phyloP scores from a whole-genome alignment of 176 grass and related monocot genomes.

The Carex pumila region DNA sequence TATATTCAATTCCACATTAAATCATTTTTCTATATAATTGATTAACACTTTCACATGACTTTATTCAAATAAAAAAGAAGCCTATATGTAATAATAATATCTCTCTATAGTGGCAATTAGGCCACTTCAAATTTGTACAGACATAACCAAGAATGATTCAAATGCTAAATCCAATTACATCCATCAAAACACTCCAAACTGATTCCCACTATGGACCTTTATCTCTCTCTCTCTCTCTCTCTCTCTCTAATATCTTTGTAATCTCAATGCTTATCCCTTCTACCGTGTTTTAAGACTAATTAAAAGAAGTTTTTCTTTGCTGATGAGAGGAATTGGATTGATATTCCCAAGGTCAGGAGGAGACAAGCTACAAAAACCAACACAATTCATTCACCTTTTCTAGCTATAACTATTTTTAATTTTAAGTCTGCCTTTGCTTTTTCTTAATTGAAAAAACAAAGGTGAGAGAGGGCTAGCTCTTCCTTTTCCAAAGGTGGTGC shows the following conservation, averaged over 20 bases:
- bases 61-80: not conserved
- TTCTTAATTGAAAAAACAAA: not conserved
- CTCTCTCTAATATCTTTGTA: slow-evolving; percentile 29
- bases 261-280: slow-evolving; percentile 47
- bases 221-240: slow-evolving; percentile 19
- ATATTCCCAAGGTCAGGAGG: slow-evolving; percentile 9
- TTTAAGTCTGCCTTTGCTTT: slow-evolving; percentile 1
- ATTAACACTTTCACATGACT: not conserved
- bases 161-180: slow-evolving; percentile 62
- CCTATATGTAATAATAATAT: not conserved
- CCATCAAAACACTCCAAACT: slow-evolving; percentile 41
- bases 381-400: slow-evolving; percentile 17
- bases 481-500: slow-evolving; percentile 39
- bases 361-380: slow-evolving; percentile 20
- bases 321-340: slow-evolving; percentile 20
- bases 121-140: not conserved
- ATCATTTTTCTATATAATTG: not conserved
- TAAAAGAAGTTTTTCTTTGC: slow-evolving; percentile 27
- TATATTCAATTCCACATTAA: not conserved
- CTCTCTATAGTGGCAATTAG: not conserved
- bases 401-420: slow-evolving; percentile 8
- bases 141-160: slow-evolving; percentile 30
- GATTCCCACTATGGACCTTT: slow-evolving; percentile 56
- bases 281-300: slow-evolving; percentile 59
- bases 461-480: slow-evolving; percentile 19